These are phyloP conservation scores for Ogataea methanolica DNA, from an alignment of 805 yeast species.

Conservation along the genomic window DNA sequence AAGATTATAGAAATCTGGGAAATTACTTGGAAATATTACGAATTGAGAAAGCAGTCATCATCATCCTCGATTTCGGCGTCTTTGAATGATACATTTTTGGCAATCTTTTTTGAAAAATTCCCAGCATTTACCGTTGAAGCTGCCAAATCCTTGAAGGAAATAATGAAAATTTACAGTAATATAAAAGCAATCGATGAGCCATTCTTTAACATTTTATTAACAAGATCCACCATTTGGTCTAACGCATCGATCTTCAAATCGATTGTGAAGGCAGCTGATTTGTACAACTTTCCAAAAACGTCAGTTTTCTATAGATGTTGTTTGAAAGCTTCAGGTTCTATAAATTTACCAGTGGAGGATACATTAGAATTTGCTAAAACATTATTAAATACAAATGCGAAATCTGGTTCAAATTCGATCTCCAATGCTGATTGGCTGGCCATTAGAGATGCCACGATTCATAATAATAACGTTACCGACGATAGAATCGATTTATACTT, in stretches of 20 bases:
- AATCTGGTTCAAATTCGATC: constrained; percentile 48
- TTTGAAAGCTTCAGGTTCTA: constrained; percentile 65
- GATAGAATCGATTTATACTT: constrained; percentile 50
- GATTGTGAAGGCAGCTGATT: constrained; percentile 53
- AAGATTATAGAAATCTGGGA: constrained; percentile 59
- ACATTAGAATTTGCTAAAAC: constrained; percentile 35
- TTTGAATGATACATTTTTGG: constrained; percentile 63
- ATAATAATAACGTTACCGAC: constrained; percentile 30
- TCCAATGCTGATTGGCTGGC: constrained; percentile 87
- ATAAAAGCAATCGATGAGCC: constrained; percentile 68
- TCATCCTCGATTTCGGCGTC: constrained; percentile 68
- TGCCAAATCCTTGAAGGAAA: constrained; percentile 47
- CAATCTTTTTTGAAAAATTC: constrained; percentile 61
- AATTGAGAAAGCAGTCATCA: constrained; percentile 35
- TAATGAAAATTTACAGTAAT: constrained; percentile 51
- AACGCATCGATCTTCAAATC: constrained; percentile 61
- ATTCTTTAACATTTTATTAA: constrained; percentile 72
- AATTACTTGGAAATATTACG: constrained; percentile 52
- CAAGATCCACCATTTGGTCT: constrained; percentile 62
- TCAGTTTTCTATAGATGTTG: constrained; percentile 69
- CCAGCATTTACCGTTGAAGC: constrained; percentile 50
- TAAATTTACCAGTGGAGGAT: constrained; percentile 47
- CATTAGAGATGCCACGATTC: constrained; percentile 70
- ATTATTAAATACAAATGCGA: constrained; percentile 39
- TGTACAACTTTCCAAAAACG: constrained; percentile 56